phyloP scores from a whole-genome alignment of 2,329 filamentous ascomycete species.

The Calonectria pauciramosa region DNA sequence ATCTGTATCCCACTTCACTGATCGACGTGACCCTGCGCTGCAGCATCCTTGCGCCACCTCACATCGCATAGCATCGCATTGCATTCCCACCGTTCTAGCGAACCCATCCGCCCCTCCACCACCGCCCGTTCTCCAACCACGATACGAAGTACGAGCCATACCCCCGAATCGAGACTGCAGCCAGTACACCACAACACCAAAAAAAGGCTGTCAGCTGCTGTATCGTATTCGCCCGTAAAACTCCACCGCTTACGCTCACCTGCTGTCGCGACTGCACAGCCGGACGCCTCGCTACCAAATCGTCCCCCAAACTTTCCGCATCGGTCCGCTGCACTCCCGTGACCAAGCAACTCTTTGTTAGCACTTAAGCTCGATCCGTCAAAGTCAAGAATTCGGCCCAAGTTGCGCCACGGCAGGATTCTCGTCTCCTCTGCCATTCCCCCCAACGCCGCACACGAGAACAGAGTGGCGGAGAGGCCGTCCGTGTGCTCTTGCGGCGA shows the following conservation, averaged over 20 bases:
- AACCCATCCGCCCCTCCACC: slow-evolving; percentile 23
- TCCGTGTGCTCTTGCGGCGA: not conserved
- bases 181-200: not conserved
- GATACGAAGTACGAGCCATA: slow-evolving; percentile 15
- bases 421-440: not conserved
- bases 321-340: not conserved
- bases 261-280: slow-evolving; percentile 14
- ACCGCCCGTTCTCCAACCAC: not conserved
- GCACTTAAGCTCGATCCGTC: not conserved
- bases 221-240: slow-evolving; percentile 16
- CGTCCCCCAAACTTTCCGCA: not conserved
- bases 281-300: not conserved
- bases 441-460: not conserved
- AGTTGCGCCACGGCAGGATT: not conserved
- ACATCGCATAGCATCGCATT: slow-evolving; percentile 21
- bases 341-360: not conserved
- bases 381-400: not conserved
- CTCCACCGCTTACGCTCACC: slow-evolving; percentile 12
- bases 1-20: slow-evolving; percentile 4
- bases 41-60: slow-evolving; percentile 12
- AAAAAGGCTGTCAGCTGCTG: slow-evolving; percentile 13
- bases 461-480: not conserved
- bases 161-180: not conserved
- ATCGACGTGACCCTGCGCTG: slow-evolving; percentile 11
- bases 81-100: slow-evolving; percentile 12